Percentiles rank a stretch among this genome's conserved stretches.
Evolutionary conservation across 2,329 filamentous ascomycete species (phyloP).

Genomic region (Graphilbum sp.): DNA sequence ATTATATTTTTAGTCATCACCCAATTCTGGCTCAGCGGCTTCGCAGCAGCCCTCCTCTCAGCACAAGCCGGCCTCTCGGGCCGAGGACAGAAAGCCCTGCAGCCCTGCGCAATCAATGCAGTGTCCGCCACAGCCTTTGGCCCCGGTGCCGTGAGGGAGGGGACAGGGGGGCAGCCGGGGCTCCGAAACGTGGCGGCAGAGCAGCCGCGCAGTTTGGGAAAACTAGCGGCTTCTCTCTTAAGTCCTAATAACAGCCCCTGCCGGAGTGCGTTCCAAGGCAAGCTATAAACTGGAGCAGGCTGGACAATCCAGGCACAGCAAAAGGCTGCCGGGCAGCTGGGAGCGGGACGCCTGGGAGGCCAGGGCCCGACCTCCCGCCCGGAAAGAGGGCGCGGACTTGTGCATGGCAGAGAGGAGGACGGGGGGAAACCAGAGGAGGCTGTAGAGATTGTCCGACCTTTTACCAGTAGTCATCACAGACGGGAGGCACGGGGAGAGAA

Average conservation of each 20-base stretch:
- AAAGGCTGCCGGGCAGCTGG: background rate
- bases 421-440: slow-evolving; percentile 19
- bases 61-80: too few relatives aligned
- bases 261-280: background rate
- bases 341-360: background rate
- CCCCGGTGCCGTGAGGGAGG: slow-evolving; percentile 27
- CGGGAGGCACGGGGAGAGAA: slow-evolving; percentile 7
- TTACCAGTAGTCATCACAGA: slow-evolving; percentile 31
- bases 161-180: background rate
- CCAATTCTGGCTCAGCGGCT: slow-evolving; percentile 34
- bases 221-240: background rate
- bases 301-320: background rate
- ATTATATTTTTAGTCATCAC: slow-evolving; percentile 29
- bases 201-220: background rate
- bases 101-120: background rate
- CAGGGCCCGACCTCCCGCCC: too few relatives aligned
- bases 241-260: background rate
- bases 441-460: slow-evolving; percentile 24
- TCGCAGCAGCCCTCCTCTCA: slow-evolving; percentile 8
- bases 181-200: slow-evolving; percentile 6
- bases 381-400: background rate
- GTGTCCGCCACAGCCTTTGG: slow-evolving; percentile 46
- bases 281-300: background rate
- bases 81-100: background rate
- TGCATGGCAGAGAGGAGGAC: background rate